Evolutionary conservation across 306 rosid genomes (phyloP).

Genomic region (Cotoneaster glaucophyllus): DNA sequence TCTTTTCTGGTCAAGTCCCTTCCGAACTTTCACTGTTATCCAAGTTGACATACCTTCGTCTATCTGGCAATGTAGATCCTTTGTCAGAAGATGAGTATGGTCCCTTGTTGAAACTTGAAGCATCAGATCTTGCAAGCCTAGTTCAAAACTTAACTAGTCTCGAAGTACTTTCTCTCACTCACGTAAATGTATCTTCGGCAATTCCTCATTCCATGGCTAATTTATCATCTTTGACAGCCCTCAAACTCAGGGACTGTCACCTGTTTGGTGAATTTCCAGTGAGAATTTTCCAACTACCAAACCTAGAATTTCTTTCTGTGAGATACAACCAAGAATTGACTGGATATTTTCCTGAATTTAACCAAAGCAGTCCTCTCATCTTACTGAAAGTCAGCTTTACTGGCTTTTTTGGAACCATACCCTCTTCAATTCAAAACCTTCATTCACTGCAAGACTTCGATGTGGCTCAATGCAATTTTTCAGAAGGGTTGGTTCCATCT

Average conservation of each 20-base stretch:
- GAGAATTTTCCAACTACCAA: slow-evolving; percentile 5
- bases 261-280: neutral
- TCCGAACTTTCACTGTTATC: neutral
- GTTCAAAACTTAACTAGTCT: slow-evolving; percentile 5
- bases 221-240: neutral
- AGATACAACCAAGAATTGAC: neutral
- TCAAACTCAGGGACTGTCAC: neutral
- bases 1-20: neutral
- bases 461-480: neutral
- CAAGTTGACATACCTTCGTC: neutral
- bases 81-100: rapidly evolving
- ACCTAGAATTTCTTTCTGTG: neutral
- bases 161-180: neutral
- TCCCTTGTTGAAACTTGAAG: neutral
- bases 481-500: neutral
- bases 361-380: neutral
- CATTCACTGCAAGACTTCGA: neutral
- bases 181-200: neutral
- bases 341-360: slow-evolving; percentile 11
- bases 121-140: neutral
- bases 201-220: slow-evolving; percentile 1
- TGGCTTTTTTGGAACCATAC: neutral
- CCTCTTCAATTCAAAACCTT: slow-evolving; percentile 3
- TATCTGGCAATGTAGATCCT: neutral
- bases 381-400: neutral